A percentile compares a stretch with the other conserved stretches of the same genome.
These are phyloP conservation scores for Penicillium sp. DNA, from an alignment of 2,329 filamentous ascomycete species.

Conservation along the genomic window DNA sequence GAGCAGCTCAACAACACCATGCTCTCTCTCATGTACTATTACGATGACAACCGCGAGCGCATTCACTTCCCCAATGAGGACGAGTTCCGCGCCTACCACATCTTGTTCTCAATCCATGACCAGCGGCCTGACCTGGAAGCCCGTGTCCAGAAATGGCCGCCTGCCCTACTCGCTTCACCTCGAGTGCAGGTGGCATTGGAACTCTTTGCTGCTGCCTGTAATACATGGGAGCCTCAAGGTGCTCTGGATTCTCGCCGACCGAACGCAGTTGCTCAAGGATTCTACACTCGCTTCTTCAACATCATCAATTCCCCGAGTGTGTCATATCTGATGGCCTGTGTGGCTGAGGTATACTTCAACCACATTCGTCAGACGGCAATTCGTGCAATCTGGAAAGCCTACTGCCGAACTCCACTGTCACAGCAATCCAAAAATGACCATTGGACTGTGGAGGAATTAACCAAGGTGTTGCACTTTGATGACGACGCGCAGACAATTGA, in stretches of 20 bases:
- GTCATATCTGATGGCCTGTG: conserved; percentile 63
- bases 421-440: conserved; percentile 52
- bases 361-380: conserved; percentile 57
- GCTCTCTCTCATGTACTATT: conserved; percentile 60
- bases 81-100: conserved; percentile 64
- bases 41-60: conserved; percentile 53
- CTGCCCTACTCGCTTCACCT: conserved; percentile 49
- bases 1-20: conserved; percentile 64
- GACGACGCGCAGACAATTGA: conserved; percentile 51
- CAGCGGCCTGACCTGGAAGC: conserved; percentile 56
- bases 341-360: conserved; percentile 62
- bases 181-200: conserved; percentile 57
- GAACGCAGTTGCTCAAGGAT: conserved; percentile 56
- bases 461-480: conserved; percentile 55
- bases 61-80: conserved; percentile 56
- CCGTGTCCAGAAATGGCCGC: conserved; percentile 56
- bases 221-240: conserved; percentile 52
- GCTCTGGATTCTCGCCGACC: conserved; percentile 49
- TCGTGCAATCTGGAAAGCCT: conserved; percentile 54
- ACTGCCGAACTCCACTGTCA: conserved; percentile 49
- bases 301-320: conserved; percentile 54
- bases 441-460: conserved; percentile 56
- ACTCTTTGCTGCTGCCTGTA: conserved; percentile 56
- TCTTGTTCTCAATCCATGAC: conserved; percentile 56
- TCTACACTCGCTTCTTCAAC: conserved; percentile 58